Conservation (phyloP, 2,329 filamentous ascomycete species). For the Davidsoniella eucalypti region DNA sequence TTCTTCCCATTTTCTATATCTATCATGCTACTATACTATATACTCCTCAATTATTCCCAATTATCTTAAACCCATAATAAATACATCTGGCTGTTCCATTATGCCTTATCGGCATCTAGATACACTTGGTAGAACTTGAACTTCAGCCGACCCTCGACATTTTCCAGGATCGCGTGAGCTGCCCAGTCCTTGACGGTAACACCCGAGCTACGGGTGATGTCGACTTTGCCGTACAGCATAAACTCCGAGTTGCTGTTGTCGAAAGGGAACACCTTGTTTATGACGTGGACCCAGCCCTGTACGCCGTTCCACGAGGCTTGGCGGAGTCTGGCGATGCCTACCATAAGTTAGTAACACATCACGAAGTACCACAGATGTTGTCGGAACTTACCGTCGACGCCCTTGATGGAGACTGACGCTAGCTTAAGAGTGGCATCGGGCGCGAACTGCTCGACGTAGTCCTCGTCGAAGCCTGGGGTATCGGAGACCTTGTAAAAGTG, state of each 20-base stretch:
- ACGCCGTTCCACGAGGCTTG: slow-evolving; percentile 17
- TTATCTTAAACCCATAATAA: not conserved
- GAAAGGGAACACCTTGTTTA: slow-evolving; percentile 20
- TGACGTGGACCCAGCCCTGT: slow-evolving; percentile 19
- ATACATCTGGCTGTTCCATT: not conserved
- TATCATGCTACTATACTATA: no score
- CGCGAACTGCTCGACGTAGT: slow-evolving; percentile 18
- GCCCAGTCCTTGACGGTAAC: slow-evolving; percentile 30
- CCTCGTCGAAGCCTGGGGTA: slow-evolving; percentile 17
- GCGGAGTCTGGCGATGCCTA: slow-evolving; percentile 17
- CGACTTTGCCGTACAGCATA: slow-evolving; percentile 21
- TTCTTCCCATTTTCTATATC: no score
- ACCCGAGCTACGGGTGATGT: slow-evolving; percentile 17
- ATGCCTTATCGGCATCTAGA: slow-evolving; percentile 19
- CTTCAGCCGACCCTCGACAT: slow-evolving; percentile 35
- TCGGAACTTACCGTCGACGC: slow-evolving; percentile 16
- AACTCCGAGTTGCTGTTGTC: slow-evolving; percentile 17
- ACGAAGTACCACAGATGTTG: not conserved
- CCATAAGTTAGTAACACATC: not conserved
- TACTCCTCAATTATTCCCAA: no score
- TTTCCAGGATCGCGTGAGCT: slow-evolving; percentile 28
- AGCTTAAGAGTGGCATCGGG: slow-evolving; percentile 19
- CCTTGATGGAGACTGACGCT: slow-evolving; percentile 17
- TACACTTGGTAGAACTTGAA: slow-evolving; percentile 39
- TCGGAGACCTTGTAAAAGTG: slow-evolving; percentile 20